Base-by-base conservation (phyloP, 345 rosid species). In the Fremontodendron californicum region DNA sequence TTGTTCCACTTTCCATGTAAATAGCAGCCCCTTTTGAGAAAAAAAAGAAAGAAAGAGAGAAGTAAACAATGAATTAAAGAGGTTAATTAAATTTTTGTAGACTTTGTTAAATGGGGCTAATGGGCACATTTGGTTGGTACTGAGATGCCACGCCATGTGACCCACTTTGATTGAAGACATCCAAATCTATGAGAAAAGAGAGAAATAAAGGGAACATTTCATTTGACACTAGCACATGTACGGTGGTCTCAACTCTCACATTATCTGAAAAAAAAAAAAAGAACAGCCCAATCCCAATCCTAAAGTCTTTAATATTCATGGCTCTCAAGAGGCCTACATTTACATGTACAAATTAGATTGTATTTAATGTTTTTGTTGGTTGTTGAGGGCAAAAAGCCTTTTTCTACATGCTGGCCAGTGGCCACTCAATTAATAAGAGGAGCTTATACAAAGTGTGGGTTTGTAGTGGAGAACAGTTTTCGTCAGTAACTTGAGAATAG, bases 401-500 rank as follows among this genome's bases (percentile, higher is more conserved):
- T 39, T 39, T 15, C 11, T 46, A 15, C 74, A 70, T 27, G 58
- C 23, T 48, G 40, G 74, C 25, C 43, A n/a, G 45, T 64, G 45
- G 45, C 74, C 58, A 70, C 58, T 70, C 58, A 42, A 39, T 35
- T 37, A 40, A 39, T n/a, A 65, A 65, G 71, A 65, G 71, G 71
- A 65, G 48, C 71, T 37, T 39, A 65, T 65, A 39, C 27, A 64
- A 64, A 64, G 27, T 19, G 71, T 37, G 31, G 27, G 25, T 4
- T 39, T 66, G 46, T 31, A 61, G 66, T 61, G 66, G 66, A 61
- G 37, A 60, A 27, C 64, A 27, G 64, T 60, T 60, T n/a, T n/a
- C n/a, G n/a, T n/a, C n/a, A n/a, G n/a, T n/a, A n/a, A n/a, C n/a
- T n/a, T n/a, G n/a, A n/a, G n/a, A n/a, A n/a, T n/a, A n/a, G n/a